Evolutionary conservation across 2,329 filamentous ascomycete species (phyloP).

Genomic region (Cryphonectria japonica): DNA sequence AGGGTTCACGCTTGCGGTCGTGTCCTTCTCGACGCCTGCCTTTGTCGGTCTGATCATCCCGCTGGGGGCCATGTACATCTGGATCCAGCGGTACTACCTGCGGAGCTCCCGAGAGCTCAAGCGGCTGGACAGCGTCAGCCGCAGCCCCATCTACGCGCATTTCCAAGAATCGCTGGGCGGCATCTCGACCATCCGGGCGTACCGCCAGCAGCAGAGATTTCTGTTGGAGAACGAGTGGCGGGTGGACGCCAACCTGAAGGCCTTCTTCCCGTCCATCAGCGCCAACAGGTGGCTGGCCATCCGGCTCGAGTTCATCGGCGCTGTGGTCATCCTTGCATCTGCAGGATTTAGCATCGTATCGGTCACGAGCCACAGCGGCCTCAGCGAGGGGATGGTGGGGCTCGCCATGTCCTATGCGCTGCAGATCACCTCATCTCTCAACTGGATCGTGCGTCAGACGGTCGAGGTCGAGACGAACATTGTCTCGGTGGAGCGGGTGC

Average conservation of each 20-base stretch:
- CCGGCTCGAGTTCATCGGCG: conserved; percentile 92
- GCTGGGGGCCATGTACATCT: conserved; percentile 79
- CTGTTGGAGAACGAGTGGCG: conserved; percentile 95
- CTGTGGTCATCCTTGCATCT: conserved; percentile 85
- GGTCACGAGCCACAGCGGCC: conserved; percentile 66
- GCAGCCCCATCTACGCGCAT: conserved; percentile 96
- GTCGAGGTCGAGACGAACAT: conserved; percentile 99
- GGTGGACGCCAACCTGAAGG: conserved; percentile 89
- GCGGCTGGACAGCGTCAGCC: conserved; percentile 90
- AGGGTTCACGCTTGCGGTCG: conserved; percentile 83
- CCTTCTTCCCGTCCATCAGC: conserved; percentile 95
- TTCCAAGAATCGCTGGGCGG: conserved; percentile 97
- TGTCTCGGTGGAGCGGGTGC: conserved; percentile 94
- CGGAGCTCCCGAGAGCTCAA: conserved; percentile 96
- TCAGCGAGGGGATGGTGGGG: conserved; percentile 80
- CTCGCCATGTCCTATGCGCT: conserved; percentile 96
- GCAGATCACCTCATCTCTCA: conserved; percentile 94
- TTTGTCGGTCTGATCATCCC: conserved; percentile 84
- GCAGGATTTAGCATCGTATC: conserved; percentile 82
- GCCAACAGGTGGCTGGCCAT: conserved; percentile 94
- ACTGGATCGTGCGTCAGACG: conserved; percentile 98
- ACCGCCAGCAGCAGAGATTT: conserved; percentile 86
- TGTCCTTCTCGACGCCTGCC: conserved; percentile 77
- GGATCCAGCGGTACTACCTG: conserved; percentile 96
- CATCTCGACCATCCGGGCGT: conserved; percentile 93